A percentile compares a stretch with the other conserved stretches of the same genome.
phyloP scores from a whole-genome alignment of 306 rosid genomes.

The Castanopsis chinensis region DNA sequence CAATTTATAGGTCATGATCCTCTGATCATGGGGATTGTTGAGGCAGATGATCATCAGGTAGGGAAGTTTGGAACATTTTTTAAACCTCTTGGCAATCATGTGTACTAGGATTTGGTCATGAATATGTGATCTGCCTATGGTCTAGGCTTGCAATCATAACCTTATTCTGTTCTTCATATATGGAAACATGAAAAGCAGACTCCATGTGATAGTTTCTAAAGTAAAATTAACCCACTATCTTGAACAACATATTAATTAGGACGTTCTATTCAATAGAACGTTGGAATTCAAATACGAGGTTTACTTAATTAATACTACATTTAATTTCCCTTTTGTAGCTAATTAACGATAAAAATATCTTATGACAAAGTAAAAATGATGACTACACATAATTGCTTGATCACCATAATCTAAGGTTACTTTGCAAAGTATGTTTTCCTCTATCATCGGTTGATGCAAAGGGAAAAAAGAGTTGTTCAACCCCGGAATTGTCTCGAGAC shows the following conservation, averaged over 20 bases:
- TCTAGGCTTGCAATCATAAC: conserved; percentile 52
- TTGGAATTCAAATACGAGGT: neutral
- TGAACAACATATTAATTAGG: neutral
- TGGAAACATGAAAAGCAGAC: conserved; percentile 49
- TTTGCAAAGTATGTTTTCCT: too few relatives aligned
- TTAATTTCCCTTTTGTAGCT: too few relatives aligned
- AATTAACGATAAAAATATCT: too few relatives aligned
- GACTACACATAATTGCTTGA: too few relatives aligned
- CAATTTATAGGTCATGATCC: conserved; percentile 24
- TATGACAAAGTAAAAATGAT: too few relatives aligned
- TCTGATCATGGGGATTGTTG: conserved; percentile 20
- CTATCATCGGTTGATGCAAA: too few relatives aligned
- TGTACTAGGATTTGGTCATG: conserved; percentile 46
- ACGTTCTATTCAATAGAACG: neutral
- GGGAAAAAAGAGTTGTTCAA: too few relatives aligned
- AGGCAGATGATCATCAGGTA: neutral
- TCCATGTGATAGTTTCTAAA: conserved; percentile 47
- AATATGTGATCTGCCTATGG: conserved; percentile 42
- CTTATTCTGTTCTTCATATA: conserved; percentile 20
- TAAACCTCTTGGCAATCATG: conserved; percentile 40
- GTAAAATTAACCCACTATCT: neutral
- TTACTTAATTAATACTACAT: too few relatives aligned
- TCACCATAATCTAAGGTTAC: too few relatives aligned
- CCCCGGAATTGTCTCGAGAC: too few relatives aligned
- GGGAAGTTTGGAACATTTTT: neutral